phyloP scores from a whole-genome alignment of 192 early-diverging fungal species.

The Coemansia sp. region DNA sequence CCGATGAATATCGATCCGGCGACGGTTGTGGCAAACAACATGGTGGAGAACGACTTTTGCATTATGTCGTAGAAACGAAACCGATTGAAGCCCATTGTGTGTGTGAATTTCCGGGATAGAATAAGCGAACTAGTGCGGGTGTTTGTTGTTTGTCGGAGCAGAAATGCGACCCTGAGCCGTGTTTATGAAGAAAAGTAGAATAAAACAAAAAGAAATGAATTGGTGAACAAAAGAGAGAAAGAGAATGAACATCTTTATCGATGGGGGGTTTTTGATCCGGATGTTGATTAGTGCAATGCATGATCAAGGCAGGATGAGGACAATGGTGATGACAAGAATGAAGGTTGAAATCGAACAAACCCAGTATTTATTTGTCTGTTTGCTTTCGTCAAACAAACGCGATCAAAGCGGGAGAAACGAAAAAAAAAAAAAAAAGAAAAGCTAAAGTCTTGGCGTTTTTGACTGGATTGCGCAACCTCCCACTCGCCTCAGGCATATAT shows the following conservation, averaged over 20 bases:
- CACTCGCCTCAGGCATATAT: not conserved
- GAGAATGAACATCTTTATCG: too few species aligned
- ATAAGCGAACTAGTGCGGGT: not conserved
- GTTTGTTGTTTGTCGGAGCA: not conserved
- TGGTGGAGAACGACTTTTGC: conserved; percentile 27
- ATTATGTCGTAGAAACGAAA: conserved; percentile 48
- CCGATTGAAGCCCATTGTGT: conserved; percentile 45
- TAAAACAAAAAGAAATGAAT: not conserved
- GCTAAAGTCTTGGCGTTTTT: conserved; percentile 3
- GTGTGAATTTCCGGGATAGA: not conserved
- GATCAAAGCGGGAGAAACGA: not conserved
- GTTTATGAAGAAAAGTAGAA: not conserved
- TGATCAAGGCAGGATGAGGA: too few species aligned
- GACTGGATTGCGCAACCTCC: too few species aligned
- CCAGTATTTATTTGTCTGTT: too few species aligned
- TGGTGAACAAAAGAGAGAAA: too few species aligned
- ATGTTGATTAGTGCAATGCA: too few species aligned
- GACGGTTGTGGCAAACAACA: conserved; percentile 34
- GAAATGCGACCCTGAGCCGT: not conserved
- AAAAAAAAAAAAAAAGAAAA: not conserved
- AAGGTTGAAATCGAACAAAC: too few species aligned
- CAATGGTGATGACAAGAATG: too few species aligned
- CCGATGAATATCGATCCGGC: conserved; percentile 32
- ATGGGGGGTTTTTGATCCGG: too few species aligned
- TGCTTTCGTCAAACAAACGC: too few species aligned